These are phyloP conservation scores for Bruguiera parviflora DNA, from an alignment of 345 rosid genomes.

Conservation along the genomic window DNA sequence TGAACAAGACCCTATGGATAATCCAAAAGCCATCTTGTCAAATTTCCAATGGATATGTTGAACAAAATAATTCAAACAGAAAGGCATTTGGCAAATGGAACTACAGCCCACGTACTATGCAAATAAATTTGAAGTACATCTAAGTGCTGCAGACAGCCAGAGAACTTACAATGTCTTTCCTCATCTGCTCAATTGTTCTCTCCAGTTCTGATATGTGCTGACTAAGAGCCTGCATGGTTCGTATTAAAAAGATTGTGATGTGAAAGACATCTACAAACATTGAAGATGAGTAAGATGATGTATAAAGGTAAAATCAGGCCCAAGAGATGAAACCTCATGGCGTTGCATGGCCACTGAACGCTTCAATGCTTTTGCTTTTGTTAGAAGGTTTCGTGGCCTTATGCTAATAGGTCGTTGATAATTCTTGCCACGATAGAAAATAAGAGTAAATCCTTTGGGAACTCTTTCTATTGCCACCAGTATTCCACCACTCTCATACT, in stretches of 20 bases:
- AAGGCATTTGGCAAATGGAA: neutral
- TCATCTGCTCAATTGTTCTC: conserved; percentile 69
- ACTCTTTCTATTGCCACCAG: conserved; percentile 88
- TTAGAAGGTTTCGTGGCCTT: conserved; percentile 91
- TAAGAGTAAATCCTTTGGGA: conserved; percentile 88
- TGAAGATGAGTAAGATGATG: neutral
- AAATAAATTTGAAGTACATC: neutral
- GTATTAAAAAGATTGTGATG: neutral
- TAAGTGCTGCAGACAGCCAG: neutral
- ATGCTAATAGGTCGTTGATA: conserved; percentile 78
- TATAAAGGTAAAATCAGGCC: neutral
- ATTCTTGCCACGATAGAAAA: conserved; percentile 94
- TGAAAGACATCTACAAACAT: conserved; percentile 1
- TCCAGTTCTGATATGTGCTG: conserved; percentile 91
- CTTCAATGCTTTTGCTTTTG: conserved; percentile 94
- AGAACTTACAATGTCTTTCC: conserved; percentile 68
- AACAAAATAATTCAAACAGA: too few relatives aligned
- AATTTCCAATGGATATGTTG: neutral
- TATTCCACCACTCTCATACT: conserved; percentile 94
- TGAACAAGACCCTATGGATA: conserved; percentile 33
- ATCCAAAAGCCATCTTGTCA: conserved; percentile 16
- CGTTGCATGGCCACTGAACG: conserved; percentile 95
- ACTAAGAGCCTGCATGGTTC: conserved; percentile 71
- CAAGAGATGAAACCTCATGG: conserved; percentile 67
- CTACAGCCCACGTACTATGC: neutral